Percentiles rank a stretch among this genome's conserved stretches.
Evolutionary conservation across 2,329 filamentous ascomycete species (phyloP).

Genomic region (Alternaria gansuensis): DNA sequence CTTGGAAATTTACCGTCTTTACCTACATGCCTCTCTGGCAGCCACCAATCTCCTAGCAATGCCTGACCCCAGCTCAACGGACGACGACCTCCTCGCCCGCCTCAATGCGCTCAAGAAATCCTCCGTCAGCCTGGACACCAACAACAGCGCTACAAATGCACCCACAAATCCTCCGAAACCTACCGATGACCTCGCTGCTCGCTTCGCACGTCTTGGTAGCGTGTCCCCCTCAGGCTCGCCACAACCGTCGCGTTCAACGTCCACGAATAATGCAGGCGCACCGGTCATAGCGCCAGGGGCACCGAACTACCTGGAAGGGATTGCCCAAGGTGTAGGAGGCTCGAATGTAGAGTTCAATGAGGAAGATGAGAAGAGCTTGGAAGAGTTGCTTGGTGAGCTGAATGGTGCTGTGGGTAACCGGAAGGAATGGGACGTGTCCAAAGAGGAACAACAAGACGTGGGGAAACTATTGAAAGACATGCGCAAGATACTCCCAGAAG

Average conservation of each 20-base stretch:
- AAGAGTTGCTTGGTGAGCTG: slow-evolving; percentile 58
- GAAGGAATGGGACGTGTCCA: slow-evolving; percentile 54
- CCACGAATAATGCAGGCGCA: slow-evolving; percentile 28
- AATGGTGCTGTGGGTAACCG: slow-evolving; percentile 36
- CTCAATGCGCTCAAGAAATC: slow-evolving; percentile 60
- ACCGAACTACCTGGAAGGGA: slow-evolving; percentile 45
- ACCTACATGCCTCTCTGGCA: neutral
- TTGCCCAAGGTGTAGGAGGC: slow-evolving; percentile 43
- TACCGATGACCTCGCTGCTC: slow-evolving; percentile 49
- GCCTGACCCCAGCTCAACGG: slow-evolving; percentile 33
- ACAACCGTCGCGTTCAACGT: slow-evolving; percentile 35
- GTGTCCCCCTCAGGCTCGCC: slow-evolving; percentile 42
- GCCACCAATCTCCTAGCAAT: slow-evolving; percentile 13
- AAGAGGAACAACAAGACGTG: slow-evolving; percentile 55
- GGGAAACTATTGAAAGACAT: slow-evolving; percentile 55
- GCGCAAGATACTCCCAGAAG: slow-evolving; percentile 50
- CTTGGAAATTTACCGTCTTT: neutral
- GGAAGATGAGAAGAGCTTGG: slow-evolving; percentile 58
- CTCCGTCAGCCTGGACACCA: slow-evolving; percentile 49
- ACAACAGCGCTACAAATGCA: slow-evolving; percentile 31
- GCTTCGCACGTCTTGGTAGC: slow-evolving; percentile 50
- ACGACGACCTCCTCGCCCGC: slow-evolving; percentile 58
- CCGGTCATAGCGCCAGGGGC: slow-evolving; percentile 45
- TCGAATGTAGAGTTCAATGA: slow-evolving; percentile 42
- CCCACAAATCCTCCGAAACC: slow-evolving; percentile 23